Base-by-base conservation (phyloP, 805 yeast genomes). In the Ogataea paraovalis region DNA sequence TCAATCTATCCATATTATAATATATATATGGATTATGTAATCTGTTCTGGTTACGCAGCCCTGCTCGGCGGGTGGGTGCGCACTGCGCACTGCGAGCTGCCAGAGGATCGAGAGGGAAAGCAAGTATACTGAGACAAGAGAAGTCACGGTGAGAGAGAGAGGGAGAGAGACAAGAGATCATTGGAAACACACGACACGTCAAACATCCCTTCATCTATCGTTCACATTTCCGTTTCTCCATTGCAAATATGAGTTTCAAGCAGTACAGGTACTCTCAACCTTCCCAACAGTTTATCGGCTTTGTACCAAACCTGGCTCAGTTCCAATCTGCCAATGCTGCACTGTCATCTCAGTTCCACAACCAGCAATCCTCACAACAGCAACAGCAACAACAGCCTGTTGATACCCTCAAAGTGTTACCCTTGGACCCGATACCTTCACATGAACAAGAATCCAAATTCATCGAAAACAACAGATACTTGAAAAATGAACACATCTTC, bases 391-490 rank as follows among this genome's bases (percentile, higher is more conserved):
- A 37, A 37, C 18, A 21, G 40, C 8, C 10, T 25, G 28, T 23
- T 12, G 34, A 25, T 14, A 34, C 30, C 10, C 18, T 49, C 21
- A 51, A 46, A 30, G 65, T 60, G 41, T 53, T 62, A 37, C 72
- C 72, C 1, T 42, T 68, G 7, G 65, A 64, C 25, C 68, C 70
- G 1, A 49, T 60, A 3, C 43, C 67, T 2, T 58, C 67, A 0
- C 54, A 62, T n/a, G 65, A 61, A 23, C 72, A 68, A 51, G 71
- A 68, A 42, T 48, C 62, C 13, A 53, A 47, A 23, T 68, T 62
- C 45, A 53, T 64, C 32, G 66, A 61, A 39, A 59, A 57, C 42
- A 61, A 62, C 36, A 61, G 60, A 30, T 57, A 57, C 32, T 46
- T 64, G 20, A 62, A 58, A 40, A 64, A 63, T 44, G 68, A 65